Evolutionary conservation across 2,329 filamentous ascomycete genomes (phyloP).

Genomic region (Lomentospora prolificans): DNA sequence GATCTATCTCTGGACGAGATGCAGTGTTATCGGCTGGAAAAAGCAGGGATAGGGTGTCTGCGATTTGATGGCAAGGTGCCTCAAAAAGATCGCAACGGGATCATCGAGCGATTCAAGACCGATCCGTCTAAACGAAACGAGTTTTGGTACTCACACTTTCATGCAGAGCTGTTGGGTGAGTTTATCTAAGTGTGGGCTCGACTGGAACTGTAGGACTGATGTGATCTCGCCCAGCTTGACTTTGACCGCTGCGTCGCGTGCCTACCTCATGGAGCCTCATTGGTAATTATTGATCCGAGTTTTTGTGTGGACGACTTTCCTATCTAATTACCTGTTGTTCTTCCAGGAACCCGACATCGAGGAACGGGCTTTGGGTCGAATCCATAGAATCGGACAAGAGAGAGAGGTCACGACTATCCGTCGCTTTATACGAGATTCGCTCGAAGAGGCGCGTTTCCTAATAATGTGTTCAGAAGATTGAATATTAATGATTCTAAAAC

Average conservation of each 20-base stretch:
- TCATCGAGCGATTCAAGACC: conserved; percentile 28
- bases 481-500: background rate
- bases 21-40: conserved; percentile 21
- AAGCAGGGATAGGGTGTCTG: conserved; percentile 22
- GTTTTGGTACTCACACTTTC: conserved; percentile 15
- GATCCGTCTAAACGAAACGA: conserved; percentile 24
- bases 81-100: conserved; percentile 27
- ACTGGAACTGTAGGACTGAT: too few relatives aligned
- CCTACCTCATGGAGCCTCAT: conserved; percentile 41
- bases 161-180: background rate
- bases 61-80: conserved; percentile 38
- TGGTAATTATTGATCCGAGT: conserved; percentile 19
- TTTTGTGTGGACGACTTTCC: too few relatives aligned
- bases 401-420: conserved; percentile 26
- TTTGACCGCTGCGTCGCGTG: conserved; percentile 34
- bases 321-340: background rate
- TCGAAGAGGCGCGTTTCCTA: conserved; percentile 22
- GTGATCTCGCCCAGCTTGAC: conserved; percentile 27
- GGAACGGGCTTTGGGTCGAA: conserved; percentile 30
- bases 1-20: conserved; percentile 14
- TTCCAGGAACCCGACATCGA: conserved; percentile 32
- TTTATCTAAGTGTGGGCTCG: conserved; percentile 22
- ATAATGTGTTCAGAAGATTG: background rate
- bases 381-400: conserved; percentile 25
- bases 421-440: conserved; percentile 25